A percentile compares a stretch with the other conserved stretches of the same genome.
Conservation (phyloP, 768 basidiomycete genomes). For the Naganishia onofrii region DNA sequence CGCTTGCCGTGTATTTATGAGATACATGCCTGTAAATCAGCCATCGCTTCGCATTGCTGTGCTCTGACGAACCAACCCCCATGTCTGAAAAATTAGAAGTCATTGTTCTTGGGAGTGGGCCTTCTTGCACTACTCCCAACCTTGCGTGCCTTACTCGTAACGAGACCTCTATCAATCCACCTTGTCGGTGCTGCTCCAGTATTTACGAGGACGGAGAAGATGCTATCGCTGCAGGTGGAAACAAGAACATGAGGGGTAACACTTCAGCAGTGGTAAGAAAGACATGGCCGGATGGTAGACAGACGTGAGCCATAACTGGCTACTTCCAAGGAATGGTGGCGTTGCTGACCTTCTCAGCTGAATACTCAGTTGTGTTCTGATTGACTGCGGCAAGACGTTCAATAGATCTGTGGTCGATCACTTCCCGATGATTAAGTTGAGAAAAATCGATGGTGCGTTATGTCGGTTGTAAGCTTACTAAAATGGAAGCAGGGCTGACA, state of each 20-base stretch:
- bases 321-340: too few species aligned
- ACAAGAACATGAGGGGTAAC: constrained; percentile 1
- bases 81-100: constrained; percentile 8
- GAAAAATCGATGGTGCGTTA: constrained; percentile 9
- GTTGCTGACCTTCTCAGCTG: too few species aligned
- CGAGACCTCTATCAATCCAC: not conserved
- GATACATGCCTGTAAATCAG: too few species aligned
- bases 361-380: not conserved
- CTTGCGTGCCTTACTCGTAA: constrained; percentile 2
- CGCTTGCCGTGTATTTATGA: too few species aligned
- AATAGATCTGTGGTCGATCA: constrained; percentile 3
- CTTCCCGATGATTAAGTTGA: constrained; percentile 1
- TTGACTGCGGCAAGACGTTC: constrained; percentile 22
- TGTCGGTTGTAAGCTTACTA: too few species aligned
- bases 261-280: not conserved
- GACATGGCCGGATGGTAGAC: constrained; percentile 8
- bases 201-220: not conserved
- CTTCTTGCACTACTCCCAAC: constrained; percentile 17
- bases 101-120: constrained; percentile 19
- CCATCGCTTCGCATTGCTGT: too few species aligned
- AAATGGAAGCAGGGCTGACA: too few species aligned
- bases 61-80: too few species aligned
- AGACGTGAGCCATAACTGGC: not conserved
- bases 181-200: constrained; percentile 12
- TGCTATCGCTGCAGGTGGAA: constrained; percentile 5